Evolutionary conservation across 1,284 basidiomycete genomes (phyloP).

Genomic region (Ganoderma boninense): DNA sequence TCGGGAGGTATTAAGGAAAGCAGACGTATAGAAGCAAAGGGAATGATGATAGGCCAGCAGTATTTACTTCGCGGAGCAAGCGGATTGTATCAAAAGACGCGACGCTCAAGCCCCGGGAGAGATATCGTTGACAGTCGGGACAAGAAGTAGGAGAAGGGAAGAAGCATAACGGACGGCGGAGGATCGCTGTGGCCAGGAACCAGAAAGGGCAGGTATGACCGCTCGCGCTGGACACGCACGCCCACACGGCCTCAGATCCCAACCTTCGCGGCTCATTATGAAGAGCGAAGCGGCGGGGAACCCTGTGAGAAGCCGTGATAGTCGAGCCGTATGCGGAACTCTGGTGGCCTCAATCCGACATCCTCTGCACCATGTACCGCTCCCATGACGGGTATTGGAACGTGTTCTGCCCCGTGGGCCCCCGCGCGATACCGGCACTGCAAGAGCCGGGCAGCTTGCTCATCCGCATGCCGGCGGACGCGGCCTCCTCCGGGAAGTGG

Average conservation of each 20-base stretch:
- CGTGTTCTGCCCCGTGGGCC: slow-evolving; percentile 54
- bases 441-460: slow-evolving; percentile 31
- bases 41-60: background rate
- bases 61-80: background rate
- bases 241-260: background rate
- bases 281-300: background rate
- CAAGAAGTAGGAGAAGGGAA: background rate
- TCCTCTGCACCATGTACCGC: slow-evolving; percentile 60
- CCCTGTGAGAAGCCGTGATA: background rate
- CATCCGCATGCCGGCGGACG: slow-evolving; percentile 39
- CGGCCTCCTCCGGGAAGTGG: slow-evolving; percentile 30
- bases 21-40: background rate
- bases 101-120: background rate
- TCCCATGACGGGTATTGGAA: slow-evolving; percentile 69
- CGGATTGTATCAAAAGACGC: background rate
- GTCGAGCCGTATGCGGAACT: background rate
- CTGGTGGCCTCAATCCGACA: slow-evolving; percentile 24
- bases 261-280: background rate
- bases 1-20: background rate
- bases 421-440: slow-evolving; percentile 16
- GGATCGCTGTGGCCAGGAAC: background rate
- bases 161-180: background rate
- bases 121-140: background rate
- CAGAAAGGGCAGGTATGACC: background rate
- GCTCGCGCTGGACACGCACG: background rate